Conservation (phyloP, 2,329 filamentous ascomycete genomes). For the Neonectria magnoliae region DNA sequence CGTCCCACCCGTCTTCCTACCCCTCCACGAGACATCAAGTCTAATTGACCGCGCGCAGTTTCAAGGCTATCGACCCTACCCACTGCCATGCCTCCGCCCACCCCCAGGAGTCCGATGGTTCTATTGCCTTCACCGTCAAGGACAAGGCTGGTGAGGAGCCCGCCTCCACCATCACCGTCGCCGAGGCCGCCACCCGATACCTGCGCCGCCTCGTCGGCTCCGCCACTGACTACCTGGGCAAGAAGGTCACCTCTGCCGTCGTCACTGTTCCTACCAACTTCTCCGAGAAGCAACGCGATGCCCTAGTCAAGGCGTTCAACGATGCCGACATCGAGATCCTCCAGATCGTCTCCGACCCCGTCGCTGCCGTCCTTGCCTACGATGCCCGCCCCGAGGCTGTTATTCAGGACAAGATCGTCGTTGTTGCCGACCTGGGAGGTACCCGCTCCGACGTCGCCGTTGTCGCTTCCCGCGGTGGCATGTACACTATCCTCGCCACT, state of each 20-base stretch:
- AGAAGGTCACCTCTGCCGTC: constrained; percentile 93
- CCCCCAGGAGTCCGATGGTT: constrained; percentile 77
- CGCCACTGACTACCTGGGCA: constrained; percentile 91
- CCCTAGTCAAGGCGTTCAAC: constrained; percentile 80
- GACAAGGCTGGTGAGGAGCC: constrained; percentile 74
- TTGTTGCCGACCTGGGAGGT: constrained; percentile 92
- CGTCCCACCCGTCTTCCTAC: constrained; percentile 37
- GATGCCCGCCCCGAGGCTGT: constrained; percentile 83
- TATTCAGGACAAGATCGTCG: constrained; percentile 84
- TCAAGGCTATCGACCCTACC: constrained; percentile 96
- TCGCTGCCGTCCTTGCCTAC: constrained; percentile 89
- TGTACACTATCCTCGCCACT: constrained; percentile 95
- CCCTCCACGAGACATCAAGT: constrained; percentile 19
- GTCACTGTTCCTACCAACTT: constrained; percentile 96
- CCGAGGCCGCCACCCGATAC: constrained; percentile 86
- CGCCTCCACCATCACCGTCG: constrained; percentile 76
- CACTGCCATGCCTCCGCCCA: constrained; percentile 94
- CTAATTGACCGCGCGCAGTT: constrained; percentile 57
- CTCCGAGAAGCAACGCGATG: constrained; percentile 84
- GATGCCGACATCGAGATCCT: constrained; percentile 87
- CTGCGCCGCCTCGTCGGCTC: constrained; percentile 82
- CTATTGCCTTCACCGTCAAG: constrained; percentile 83
- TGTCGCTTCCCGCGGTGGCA: constrained; percentile 89
- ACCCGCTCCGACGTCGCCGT: constrained; percentile 93
- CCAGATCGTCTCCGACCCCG: constrained; percentile 91